phyloP scores from a whole-genome alignment of 768 basidiomycete species.

The Stropharia rugosoannulata region DNA sequence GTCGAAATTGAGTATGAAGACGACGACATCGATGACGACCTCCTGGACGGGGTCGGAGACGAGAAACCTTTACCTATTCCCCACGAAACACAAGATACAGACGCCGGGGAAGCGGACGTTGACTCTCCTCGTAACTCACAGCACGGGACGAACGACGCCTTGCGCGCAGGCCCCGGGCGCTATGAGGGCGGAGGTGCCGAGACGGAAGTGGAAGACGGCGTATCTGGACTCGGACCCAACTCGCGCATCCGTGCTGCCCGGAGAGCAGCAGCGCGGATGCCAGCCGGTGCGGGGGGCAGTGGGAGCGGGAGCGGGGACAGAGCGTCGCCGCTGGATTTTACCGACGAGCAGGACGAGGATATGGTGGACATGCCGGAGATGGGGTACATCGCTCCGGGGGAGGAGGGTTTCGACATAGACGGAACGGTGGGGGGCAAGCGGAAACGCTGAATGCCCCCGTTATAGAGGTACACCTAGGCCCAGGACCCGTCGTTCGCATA shows the following conservation, averaged over 20 bases:
- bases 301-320: slow-evolving; percentile 17
- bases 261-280: slow-evolving; percentile 9
- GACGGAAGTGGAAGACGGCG: slow-evolving; percentile 38
- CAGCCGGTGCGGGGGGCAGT: slow-evolving; percentile 2
- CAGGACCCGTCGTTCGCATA: too few species aligned
- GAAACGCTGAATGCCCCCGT: slow-evolving; percentile 25
- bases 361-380: slow-evolving; percentile 16
- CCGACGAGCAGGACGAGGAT: slow-evolving; percentile 20
- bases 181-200: slow-evolving; percentile 28
- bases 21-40: slow-evolving; percentile 23
- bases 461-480: too few species aligned
- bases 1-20: slow-evolving; percentile 34
- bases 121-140: slow-evolving; percentile 17
- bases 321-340: slow-evolving; percentile 12
- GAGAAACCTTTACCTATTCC: slow-evolving; percentile 10
- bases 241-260: slow-evolving; percentile 7
- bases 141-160: slow-evolving; percentile 9
- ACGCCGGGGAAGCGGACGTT: slow-evolving; percentile 17
- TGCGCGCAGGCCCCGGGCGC: slow-evolving; percentile 21
- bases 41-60: slow-evolving; percentile 12
- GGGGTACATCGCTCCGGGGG: slow-evolving; percentile 9
- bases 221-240: slow-evolving; percentile 19
- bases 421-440: slow-evolving; percentile 35
- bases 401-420: slow-evolving; percentile 23
- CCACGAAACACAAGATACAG: slow-evolving; percentile 7